Evolutionary conservation across 169 alveolate genomes (phyloP).

Genomic region (Plasmodium reichenowi): DNA sequence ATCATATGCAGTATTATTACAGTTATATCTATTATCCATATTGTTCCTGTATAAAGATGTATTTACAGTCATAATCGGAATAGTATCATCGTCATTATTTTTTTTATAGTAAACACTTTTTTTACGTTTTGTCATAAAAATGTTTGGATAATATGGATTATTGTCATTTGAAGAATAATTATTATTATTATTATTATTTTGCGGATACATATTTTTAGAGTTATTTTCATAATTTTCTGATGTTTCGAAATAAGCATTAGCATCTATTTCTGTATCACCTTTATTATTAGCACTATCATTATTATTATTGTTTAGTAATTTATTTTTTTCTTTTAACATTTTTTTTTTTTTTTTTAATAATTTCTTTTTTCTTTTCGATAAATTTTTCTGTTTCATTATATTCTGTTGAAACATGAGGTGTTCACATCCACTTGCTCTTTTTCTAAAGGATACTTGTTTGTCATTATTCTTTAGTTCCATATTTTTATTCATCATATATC

Average conservation of each 20-base stretch:
- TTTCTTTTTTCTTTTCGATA: constrained; percentile 48
- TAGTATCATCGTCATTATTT: constrained; percentile 49
- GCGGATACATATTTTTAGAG: not conserved
- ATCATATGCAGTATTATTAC: constrained; percentile 72
- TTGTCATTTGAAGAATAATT: constrained; percentile 21
- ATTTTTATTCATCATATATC: constrained; percentile 13
- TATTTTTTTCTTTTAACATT: constrained; percentile 35
- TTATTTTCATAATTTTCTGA: constrained; percentile 6
- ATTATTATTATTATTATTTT: constrained; percentile 29
- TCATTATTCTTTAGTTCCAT: constrained; percentile 30
- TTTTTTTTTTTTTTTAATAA: constrained; percentile 40
- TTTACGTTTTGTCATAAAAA: constrained; percentile 44
- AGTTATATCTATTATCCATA: constrained; percentile 70
- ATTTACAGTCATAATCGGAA: constrained; percentile 73
- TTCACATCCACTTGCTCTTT: constrained; percentile 78
- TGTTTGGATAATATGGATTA: constrained; percentile 39
- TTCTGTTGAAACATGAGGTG: constrained; percentile 75
- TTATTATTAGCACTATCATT: not conserved
- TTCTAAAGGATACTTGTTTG: constrained; percentile 56
- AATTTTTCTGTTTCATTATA: constrained; percentile 51
- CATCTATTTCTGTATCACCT: not conserved
- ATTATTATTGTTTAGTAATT: constrained; percentile 12
- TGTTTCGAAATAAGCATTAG: not conserved
- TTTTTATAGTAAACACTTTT: constrained; percentile 33
- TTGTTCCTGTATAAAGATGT: constrained; percentile 72